These are phyloP conservation scores for Gillenia trifoliata DNA, from an alignment of 306 rosid species.

Conservation along the genomic window DNA sequence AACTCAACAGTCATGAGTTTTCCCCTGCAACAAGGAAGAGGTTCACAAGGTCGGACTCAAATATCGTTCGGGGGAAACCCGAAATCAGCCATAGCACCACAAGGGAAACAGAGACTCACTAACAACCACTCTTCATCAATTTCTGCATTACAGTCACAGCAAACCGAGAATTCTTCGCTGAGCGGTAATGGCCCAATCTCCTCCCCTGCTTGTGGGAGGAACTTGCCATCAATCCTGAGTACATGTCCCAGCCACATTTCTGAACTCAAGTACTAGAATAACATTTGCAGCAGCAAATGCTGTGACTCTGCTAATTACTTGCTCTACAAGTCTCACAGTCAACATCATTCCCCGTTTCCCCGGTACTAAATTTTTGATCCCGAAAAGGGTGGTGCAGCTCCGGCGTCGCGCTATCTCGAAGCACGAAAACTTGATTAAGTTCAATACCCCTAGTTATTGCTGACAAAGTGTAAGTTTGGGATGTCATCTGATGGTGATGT, in stretches of 20 bases:
- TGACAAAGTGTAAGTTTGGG: not conserved
- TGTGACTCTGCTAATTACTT: not conserved
- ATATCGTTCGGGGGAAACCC: conserved; percentile 62
- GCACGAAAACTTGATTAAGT: not conserved
- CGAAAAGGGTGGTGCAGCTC: not conserved
- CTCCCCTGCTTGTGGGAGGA: conserved; percentile 50
- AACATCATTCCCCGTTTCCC: not conserved
- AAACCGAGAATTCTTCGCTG: conserved; percentile 35
- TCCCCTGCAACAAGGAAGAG: conserved; percentile 47
- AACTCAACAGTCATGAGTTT: conserved; percentile 23
- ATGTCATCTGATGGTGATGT: not conserved
- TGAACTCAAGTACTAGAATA: conserved; percentile 44
- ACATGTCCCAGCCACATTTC: conserved; percentile 44
- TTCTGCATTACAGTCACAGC: conserved; percentile 33
- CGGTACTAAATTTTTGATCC: not conserved
- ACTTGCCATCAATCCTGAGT: conserved; percentile 47
- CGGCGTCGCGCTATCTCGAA: not conserved
- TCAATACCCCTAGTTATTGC: not conserved
- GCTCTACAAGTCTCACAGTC: not conserved
- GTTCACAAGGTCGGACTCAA: conserved; percentile 48
- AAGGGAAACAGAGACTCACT: conserved; percentile 28
- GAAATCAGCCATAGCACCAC: conserved; percentile 29
- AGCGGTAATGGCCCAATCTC: conserved; percentile 36
- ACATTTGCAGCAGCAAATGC: not conserved
- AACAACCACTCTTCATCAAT: conserved; percentile 26